Percentiles rank a stretch among this genome's conserved stretches.
phyloP scores from a whole-genome alignment of 1,139 yeast species.

The Kodamaea plutei region DNA sequence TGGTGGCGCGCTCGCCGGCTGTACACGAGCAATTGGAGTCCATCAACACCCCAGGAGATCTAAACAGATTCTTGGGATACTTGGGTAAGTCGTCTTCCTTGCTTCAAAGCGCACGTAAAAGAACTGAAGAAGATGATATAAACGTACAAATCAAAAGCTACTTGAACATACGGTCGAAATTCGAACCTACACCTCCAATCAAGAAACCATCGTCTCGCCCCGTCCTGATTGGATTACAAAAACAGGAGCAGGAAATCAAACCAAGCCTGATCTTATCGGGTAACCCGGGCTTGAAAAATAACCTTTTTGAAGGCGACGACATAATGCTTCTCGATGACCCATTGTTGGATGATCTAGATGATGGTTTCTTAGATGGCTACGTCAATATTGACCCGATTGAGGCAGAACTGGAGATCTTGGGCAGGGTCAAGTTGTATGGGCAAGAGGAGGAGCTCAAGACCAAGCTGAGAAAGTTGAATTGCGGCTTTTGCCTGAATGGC shows the following conservation, averaged over 20 bases:
- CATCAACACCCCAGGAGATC: conserved; percentile 39
- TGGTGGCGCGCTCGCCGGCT: conserved; percentile 3
- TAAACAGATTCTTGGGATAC: conserved; percentile 41
- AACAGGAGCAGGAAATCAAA: conserved; percentile 5
- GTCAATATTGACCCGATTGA: conserved; percentile 3
- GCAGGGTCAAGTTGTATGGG: conserved; percentile 13
- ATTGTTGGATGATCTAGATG: conserved; percentile 2
- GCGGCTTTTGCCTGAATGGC: conserved; percentile 43
- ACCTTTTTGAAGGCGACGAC: background rate
- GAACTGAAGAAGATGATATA: conserved; percentile 17
- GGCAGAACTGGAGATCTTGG: conserved; percentile 11
- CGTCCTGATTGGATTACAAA: conserved; percentile 4
- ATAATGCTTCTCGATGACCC: conserved; percentile 2
- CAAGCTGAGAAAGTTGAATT: conserved; percentile 21
- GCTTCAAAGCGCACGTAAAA: conserved; percentile 40
- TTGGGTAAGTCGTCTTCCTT: conserved; percentile 29
- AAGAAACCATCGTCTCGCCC: background rate
- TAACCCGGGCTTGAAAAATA: too few species aligned
- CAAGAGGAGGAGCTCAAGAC: conserved; percentile 9
- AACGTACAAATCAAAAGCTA: conserved; percentile 37
- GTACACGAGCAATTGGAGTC: conserved; percentile 35
- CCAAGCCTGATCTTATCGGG: conserved; percentile 9
- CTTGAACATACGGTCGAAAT: conserved; percentile 26
- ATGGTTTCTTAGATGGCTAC: too few species aligned
- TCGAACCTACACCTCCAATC: conserved; percentile 16